These are phyloP conservation scores for Sicyos baderoa DNA, from an alignment of 306 rosid genomes.

Conservation along the genomic window DNA sequence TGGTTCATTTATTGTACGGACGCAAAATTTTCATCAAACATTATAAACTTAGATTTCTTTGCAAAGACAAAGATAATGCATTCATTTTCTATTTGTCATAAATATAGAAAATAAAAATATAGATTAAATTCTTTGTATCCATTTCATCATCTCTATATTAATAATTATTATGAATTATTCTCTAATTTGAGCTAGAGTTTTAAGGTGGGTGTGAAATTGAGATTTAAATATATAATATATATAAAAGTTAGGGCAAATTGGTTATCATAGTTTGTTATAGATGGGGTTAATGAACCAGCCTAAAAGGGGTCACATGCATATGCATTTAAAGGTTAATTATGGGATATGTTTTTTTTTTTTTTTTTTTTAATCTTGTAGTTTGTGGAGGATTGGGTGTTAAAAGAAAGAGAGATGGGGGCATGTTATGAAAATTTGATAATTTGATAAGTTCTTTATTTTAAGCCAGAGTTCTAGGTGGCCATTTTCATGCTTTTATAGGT, in stretches of 20 bases:
- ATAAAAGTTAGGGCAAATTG: not conserved
- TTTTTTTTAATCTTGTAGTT: not conserved
- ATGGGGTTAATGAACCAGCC: not conserved
- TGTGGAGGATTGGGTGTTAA: not conserved
- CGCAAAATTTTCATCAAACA: not conserved
- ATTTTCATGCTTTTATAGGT: not conserved
- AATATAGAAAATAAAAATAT: not conserved
- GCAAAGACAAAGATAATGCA: slow-evolving; percentile 26
- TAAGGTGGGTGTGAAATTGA: not conserved
- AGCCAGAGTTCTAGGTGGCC: not conserved
- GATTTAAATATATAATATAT: not conserved
- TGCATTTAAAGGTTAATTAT: not conserved
- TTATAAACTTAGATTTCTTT: not conserved
- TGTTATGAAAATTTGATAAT: not conserved
- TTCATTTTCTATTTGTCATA: not conserved
- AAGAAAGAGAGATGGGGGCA: not conserved
- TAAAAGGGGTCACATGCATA: slow-evolving; percentile 8
- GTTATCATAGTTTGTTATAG: not conserved
- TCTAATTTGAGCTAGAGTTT: not conserved
- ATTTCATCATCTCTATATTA: not conserved
- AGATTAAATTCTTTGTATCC: not conserved
- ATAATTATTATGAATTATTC: not conserved
- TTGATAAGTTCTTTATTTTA: not conserved
- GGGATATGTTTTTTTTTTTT: not conserved
- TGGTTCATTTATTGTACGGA: slow-evolving; percentile 22